These are phyloP conservation scores for Crotalaria pallida DNA, from an alignment of 306 rosid species.

Conservation along the genomic window DNA sequence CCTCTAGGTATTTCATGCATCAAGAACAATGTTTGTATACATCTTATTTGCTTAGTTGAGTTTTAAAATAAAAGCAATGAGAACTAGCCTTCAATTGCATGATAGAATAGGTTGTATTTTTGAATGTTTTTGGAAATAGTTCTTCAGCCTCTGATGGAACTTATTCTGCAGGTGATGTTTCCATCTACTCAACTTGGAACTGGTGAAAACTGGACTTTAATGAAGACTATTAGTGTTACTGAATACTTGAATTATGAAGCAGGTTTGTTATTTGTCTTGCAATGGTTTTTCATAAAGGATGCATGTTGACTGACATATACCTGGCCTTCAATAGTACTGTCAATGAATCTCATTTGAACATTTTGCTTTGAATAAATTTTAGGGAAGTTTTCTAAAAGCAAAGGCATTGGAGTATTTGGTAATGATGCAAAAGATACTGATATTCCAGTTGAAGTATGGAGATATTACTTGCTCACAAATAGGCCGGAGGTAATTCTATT, in stretches of 20 bases:
- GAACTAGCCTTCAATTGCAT: not conserved
- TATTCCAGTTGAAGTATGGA: conserved; percentile 96
- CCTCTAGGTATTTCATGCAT: not conserved
- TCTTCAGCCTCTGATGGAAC: not conserved
- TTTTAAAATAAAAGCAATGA: not conserved
- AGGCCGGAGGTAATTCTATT: conserved; percentile 80
- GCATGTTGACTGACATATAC: not conserved
- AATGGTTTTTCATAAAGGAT: not conserved
- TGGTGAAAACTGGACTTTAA: conserved; percentile 84
- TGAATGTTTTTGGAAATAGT: not conserved
- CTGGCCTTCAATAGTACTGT: not conserved
- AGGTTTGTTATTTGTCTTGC: conserved; percentile 37
- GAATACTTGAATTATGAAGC: conserved; percentile 94
- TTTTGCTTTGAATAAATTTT: not conserved
- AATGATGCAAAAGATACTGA: conserved; percentile 90
- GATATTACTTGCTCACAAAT: conserved; percentile 91
- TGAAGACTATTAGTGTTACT: conserved; percentile 97
- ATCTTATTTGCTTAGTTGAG: not conserved
- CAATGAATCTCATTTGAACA: conserved; percentile 6
- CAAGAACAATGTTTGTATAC: not conserved
- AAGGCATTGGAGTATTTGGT: conserved; percentile 92
- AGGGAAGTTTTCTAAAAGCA: conserved; percentile 98
- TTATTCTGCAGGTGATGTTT: conserved; percentile 79
- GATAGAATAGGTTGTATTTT: not conserved
- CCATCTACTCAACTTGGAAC: conserved; percentile 94